Base-by-base conservation (phyloP, 805 yeast genomes). In the Saccharomycopsis amapae region DNA sequence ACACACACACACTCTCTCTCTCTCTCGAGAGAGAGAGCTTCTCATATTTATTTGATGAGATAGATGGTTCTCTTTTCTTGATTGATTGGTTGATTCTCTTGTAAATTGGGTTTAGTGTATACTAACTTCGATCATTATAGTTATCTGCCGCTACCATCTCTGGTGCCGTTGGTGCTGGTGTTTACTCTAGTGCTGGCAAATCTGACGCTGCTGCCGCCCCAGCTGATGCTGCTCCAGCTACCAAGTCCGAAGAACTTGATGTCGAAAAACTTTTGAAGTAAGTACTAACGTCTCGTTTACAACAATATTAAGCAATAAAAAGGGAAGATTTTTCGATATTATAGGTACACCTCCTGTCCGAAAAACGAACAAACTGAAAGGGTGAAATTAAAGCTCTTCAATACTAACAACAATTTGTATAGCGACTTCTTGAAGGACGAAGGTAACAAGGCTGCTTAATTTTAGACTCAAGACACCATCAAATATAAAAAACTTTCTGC, bases 181-280 rank as follows among this genome's bases (percentile, higher is more conserved):
- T 55, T 26, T 53, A 57, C 31, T 51, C 61, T 17, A 49, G 54
- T 6, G 44, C 46, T 37, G 40, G 56, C 12, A 48, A 32, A 19
- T n/a, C n/a, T n/a, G n/a, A n/a, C n/a, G 56, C 58, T n/a, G 46
- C 53, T 23, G 54, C 54, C 25, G 51, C 58, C 38, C 44, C 59
- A 25, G 53, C 53, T 25, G 50, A 59, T 39, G 56, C 55, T 28
- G 46, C 62, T 36, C 48, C 57, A 38, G 52, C 60, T 41, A 59
- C 59, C 40, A 46, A 54, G 15, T 57, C 54, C 18, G 64, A 58
- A 18, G 63, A 61, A 36, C 38, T 62, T 15, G 65, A 62, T 30
- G 65, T 62, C 37, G 65, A 62, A 50, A 62, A 62, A 51, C 46
- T 61, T 49, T 53, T 61, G 50, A 60, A 59, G 55, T 53, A 31